Evolutionary conservation across 2,329 filamentous ascomycete species (phyloP).

Genomic region (Fusarium sp.): DNA sequence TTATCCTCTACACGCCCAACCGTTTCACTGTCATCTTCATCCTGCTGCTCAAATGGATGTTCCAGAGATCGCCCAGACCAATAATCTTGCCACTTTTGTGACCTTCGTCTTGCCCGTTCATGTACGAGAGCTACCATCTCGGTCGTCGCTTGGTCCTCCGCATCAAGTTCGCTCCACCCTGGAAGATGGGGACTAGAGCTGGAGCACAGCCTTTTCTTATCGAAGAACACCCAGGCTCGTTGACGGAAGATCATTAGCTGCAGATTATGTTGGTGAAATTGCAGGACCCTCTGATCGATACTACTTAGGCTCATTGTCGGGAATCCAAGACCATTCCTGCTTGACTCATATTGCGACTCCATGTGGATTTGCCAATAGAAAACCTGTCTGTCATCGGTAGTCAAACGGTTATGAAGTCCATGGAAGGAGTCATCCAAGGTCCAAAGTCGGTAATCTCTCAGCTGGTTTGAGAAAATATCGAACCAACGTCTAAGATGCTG

Average conservation of each 20-base stretch:
- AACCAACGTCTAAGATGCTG: background rate
- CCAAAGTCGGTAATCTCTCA: too few species aligned
- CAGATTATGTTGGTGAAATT: background rate
- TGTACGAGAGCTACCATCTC: background rate
- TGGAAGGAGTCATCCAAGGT: too few species aligned
- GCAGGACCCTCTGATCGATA: background rate
- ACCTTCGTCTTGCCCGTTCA: background rate
- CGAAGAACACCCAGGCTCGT: slow-evolving; percentile 5
- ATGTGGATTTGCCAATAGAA: background rate
- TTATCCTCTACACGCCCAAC: background rate
- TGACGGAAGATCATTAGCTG: background rate
- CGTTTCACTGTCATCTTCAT: background rate
- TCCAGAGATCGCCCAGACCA: slow-evolving; percentile 1
- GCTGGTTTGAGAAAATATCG: too few species aligned
- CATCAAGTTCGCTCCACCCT: background rate
- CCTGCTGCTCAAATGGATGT: background rate
- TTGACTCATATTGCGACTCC: background rate
- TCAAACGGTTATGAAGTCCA: too few species aligned
- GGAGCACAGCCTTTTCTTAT: background rate
- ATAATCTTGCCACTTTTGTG: slow-evolving; percentile 13
- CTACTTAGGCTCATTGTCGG: too few species aligned
- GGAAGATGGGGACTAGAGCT: background rate
- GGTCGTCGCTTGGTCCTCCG: background rate
- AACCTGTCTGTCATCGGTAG: background rate
- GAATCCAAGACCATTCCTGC: background rate